Evolutionary conservation across 2,329 filamentous ascomycete species (phyloP).

Genomic region (Raffaelea deltoideospora): DNA sequence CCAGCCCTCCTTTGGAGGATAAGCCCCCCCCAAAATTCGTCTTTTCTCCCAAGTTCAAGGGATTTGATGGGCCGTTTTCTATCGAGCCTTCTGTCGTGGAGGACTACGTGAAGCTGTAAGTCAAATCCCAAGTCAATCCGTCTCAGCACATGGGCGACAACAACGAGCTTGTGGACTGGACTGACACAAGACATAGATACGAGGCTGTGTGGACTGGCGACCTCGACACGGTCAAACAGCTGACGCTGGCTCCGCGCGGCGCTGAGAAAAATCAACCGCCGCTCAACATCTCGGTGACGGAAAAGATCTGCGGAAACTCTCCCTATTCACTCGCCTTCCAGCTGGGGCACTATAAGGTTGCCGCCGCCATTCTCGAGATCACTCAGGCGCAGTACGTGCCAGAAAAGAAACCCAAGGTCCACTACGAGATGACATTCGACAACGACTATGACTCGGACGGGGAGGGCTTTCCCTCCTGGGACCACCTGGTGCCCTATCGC

Average conservation of each 20-base stretch:
- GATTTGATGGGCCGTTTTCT: no score
- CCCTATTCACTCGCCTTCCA: conserved; percentile 57
- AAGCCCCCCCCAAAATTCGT: no score
- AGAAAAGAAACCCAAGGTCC: conserved; percentile 32
- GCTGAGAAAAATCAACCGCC: conserved; percentile 37
- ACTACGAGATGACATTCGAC: conserved; percentile 28
- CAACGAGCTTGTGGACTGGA: no score
- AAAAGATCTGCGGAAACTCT: conserved; percentile 31
- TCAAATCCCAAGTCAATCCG: no score
- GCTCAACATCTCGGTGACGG: conserved; percentile 46
- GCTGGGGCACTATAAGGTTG: conserved; percentile 47
- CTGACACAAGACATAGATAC: conserved; percentile 28
- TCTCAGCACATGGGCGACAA: no score
- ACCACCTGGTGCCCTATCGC: conserved; percentile 22
- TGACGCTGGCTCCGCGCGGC: conserved; percentile 45
- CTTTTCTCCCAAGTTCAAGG: no score
- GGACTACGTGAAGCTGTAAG: conserved; percentile 48
- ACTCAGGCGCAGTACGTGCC: conserved; percentile 51
- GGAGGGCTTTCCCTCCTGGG: conserved; percentile 11
- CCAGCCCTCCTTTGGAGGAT: no score
- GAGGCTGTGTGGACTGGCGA: conserved; percentile 64
- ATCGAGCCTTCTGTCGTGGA: no score
- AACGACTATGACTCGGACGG: conserved; percentile 22
- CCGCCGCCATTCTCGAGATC: conserved; percentile 55
- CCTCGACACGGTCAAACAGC: conserved; percentile 44